Evolutionary conservation across 2,329 filamentous ascomycete genomes (phyloP), one percentile per base, ranked within the genome.

Genomic region (Clarireedia monteithiana): DNA sequence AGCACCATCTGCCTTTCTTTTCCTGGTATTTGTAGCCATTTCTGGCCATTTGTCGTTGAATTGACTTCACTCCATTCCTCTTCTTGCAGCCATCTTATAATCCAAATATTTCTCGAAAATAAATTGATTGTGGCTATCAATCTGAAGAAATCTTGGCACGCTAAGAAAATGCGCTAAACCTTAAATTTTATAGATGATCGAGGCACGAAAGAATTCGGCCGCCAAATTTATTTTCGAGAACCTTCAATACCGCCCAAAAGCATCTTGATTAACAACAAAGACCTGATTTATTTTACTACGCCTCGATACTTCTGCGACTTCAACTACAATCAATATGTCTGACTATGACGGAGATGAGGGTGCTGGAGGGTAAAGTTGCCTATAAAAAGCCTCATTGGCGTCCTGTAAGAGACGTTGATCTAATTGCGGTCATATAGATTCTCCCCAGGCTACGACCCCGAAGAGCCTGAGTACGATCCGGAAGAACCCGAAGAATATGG

Each of bases 401-500:
- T 26, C 24, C 24, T 10, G 12, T n/a, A 7, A 15, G 30, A 48
- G 49, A 42, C 48, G 27, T 30, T 15, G 14, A 20, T 39, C 48
- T 45, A 56, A 34, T n/a, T 9, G 12, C 15, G n/a, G n/a, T 34
- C 12, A 34, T 7, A 23, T 24, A 53, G 50, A 27, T 53, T 53
- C 49, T 57, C 50, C 44, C 48, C 77, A 64, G 80, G 83, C 68
- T 83, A 81, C 68, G 81, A 84, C 64, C 72, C 74, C 39, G 77
- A 79, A 56, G 79, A 83, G 58, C 44, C 49, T n/a, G 79, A 78
- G 48, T 78, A 82, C 49, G 81, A 82, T 59, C 69, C 80, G 53
- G 77, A 79, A 56, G 80, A 83, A 58, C n/a, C 38, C 24, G 79
- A 78, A 47, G 70, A 74, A 36, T 48, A 50, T 2, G n/a, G 14